phyloP scores from a whole-genome alignment of 208 protist genomes.

The Kentomonas sorsogonicus region DNA sequence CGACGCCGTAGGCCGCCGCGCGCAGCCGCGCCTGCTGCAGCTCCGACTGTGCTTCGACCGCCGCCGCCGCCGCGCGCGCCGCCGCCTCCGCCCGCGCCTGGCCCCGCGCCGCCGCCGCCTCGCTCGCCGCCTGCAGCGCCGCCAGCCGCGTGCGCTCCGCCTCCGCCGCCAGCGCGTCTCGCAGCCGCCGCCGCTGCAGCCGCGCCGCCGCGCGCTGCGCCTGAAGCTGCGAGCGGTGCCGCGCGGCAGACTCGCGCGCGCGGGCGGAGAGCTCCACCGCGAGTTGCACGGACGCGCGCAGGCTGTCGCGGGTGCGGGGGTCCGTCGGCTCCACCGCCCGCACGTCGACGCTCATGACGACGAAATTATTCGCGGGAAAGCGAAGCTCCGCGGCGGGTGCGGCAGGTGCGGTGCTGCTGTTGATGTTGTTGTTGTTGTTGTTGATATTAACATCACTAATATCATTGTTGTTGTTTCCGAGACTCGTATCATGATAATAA shows the following conservation, averaged over 20 bases:
- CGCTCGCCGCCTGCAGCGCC: constrained; percentile 90
- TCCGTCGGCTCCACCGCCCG: constrained; percentile 93
- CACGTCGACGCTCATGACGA: constrained; percentile 94
- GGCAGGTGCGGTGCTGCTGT: too few species aligned
- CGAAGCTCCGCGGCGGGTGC: too few species aligned
- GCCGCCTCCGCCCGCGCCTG: constrained; percentile 89
- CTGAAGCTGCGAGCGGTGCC: constrained; percentile 89
- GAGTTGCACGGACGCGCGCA: constrained; percentile 96
- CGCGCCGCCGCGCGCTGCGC: constrained; percentile 89
- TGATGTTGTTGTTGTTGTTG: too few species aligned
- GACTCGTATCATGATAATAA: too few species aligned
- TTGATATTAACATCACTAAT: too few species aligned
- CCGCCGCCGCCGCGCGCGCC: constrained; percentile 84
- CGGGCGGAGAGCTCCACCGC: constrained; percentile 98
- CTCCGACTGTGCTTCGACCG: constrained; percentile 86
- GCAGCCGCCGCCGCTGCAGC: constrained; percentile 90
- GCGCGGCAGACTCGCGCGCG: constrained; percentile 91
- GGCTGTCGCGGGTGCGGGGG: constrained; percentile 88
- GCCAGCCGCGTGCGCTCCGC: constrained; percentile 71
- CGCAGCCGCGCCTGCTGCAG: constrained; percentile 86
- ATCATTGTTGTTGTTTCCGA: too few species aligned
- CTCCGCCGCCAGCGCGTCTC: constrained; percentile 87
- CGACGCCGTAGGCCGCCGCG: constrained; percentile 75
- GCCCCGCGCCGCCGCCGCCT: constrained; percentile 88
- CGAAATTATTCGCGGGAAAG: constrained; percentile 90